These are phyloP conservation scores for Allantophomopsis cytisporea DNA, from an alignment of 2,329 filamentous ascomycete species.

Conservation along the genomic window DNA sequence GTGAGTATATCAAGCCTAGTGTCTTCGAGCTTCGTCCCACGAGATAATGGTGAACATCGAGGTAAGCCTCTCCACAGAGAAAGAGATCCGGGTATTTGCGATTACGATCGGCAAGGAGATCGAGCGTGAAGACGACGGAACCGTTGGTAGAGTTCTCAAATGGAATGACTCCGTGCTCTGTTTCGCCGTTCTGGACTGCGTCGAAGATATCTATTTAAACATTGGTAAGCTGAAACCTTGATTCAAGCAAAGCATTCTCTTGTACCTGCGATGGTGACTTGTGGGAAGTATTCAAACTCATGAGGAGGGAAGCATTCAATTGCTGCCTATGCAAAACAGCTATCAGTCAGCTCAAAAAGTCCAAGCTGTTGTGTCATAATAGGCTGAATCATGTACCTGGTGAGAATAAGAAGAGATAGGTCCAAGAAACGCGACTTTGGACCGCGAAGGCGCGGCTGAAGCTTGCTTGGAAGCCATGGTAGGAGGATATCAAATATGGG, in stretches of 20 bases:
- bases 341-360: slow-evolving; percentile 13
- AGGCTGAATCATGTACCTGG: slow-evolving; percentile 32
- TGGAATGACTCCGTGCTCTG: slow-evolving; percentile 69
- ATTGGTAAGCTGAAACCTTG: slow-evolving; percentile 1
- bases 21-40: slow-evolving; percentile 35
- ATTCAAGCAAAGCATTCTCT: too few species aligned
- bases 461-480: too few species aligned
- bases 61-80: slow-evolving; percentile 74
- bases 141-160: slow-evolving; percentile 97
- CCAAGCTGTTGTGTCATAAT: slow-evolving; percentile 7
- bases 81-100: slow-evolving; percentile 50
- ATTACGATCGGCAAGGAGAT: slow-evolving; percentile 69
- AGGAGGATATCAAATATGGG: too few species aligned
- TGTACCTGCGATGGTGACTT: slow-evolving; percentile 27
- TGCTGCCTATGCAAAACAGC: slow-evolving; percentile 30
- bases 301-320: slow-evolving; percentile 31
- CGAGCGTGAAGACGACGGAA: slow-evolving; percentile 78
- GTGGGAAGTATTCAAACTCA: slow-evolving; percentile 23
- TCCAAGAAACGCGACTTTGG: slow-evolving; percentile 41
- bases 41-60: slow-evolving; percentile 80
- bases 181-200: slow-evolving; percentile 53
- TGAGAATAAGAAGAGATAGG: slow-evolving; percentile 56
- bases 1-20: slow-evolving; percentile 5
- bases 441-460: too few species aligned
- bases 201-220: slow-evolving; percentile 57